These are phyloP conservation scores for Trichosporon inkin DNA, from an alignment of 1,284 basidiomycete genomes.

Conservation along the genomic window DNA sequence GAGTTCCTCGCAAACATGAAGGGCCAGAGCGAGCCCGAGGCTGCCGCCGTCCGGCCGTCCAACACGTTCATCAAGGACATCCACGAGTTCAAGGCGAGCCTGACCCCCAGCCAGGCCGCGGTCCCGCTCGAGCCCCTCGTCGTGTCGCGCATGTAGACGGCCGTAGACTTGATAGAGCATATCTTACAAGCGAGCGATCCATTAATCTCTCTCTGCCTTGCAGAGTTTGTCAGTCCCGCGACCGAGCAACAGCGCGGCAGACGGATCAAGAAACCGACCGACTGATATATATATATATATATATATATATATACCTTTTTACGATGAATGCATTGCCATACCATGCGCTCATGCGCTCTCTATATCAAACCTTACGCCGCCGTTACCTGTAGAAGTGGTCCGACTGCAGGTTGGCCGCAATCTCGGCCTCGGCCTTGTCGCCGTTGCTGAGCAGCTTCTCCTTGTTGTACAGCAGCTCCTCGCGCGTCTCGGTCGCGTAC, in stretches of 20 bases:
- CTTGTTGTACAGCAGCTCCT: slow-evolving; percentile 99
- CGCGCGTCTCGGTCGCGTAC: slow-evolving; percentile 94
- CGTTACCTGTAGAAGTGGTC: slow-evolving; percentile 49
- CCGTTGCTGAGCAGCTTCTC: slow-evolving; percentile 91
- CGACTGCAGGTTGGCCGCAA: slow-evolving; percentile 82
- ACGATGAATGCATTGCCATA: slow-evolving; percentile 9
- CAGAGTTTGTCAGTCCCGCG: neutral
- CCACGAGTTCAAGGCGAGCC: slow-evolving; percentile 63
- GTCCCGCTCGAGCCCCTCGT: slow-evolving; percentile 50
- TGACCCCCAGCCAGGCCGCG: slow-evolving; percentile 53
- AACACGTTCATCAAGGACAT: slow-evolving; percentile 66
- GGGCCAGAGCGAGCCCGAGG: slow-evolving; percentile 55
- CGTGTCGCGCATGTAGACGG: slow-evolving; percentile 30
- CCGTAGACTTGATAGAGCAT: neutral
- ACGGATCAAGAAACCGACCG: too few relatives aligned
- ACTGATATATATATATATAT: too few relatives aligned
- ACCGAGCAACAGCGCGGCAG: too few relatives aligned
- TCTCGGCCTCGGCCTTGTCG: slow-evolving; percentile 92
- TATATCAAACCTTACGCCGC: neutral
- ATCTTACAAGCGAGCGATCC: too few relatives aligned
- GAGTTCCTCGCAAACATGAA: slow-evolving; percentile 53
- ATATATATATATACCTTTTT: neutral
- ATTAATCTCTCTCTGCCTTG: neutral
- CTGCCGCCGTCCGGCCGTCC: slow-evolving; percentile 52
- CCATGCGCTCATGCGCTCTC: neutral